phyloP scores from a whole-genome alignment of 2,329 filamentous ascomycete species.

The Orbilia ellipsospora region DNA sequence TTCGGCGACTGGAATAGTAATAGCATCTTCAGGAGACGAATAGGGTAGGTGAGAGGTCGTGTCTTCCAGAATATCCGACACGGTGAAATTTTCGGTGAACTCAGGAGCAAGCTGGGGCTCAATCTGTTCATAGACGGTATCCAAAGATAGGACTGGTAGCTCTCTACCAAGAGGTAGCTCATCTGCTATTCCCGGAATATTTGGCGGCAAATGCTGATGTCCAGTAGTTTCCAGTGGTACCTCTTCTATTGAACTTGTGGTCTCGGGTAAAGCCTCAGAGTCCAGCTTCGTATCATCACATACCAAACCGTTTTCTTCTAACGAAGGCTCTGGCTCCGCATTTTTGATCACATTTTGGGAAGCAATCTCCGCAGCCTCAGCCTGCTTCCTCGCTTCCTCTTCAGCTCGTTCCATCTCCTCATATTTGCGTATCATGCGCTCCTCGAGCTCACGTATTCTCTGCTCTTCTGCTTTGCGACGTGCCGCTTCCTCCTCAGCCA shows the following conservation, averaged over 20 bases:
- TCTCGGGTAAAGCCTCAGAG: neutral
- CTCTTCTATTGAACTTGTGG: neutral
- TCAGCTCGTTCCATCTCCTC: slow-evolving; percentile 44
- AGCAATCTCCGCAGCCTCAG: slow-evolving; percentile 10
- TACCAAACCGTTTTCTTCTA: no score
- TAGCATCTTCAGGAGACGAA: no score
- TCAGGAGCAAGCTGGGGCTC: no score
- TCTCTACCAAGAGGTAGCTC: neutral
- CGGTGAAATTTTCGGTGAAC: no score
- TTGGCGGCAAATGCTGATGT: neutral
- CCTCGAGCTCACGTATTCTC: slow-evolving; percentile 36
- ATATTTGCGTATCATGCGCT: slow-evolving; percentile 44
- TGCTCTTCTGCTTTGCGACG: slow-evolving; percentile 37
- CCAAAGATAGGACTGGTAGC: neutral
- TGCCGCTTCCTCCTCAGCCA: slow-evolving; percentile 34
- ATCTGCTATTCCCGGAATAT: neutral
- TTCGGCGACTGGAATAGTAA: no score
- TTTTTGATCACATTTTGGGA: neutral
- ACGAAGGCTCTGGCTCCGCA: neutral
- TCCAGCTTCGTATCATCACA: no score
- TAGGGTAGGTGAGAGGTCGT: no score
- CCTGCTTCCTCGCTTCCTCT: slow-evolving; percentile 36
- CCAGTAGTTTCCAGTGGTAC: neutral
- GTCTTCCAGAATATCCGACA: no score
- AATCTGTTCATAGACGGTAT: no score